phyloP scores from a whole-genome alignment of 2,329 filamentous ascomycete species.

The Pseudocercospora ulei region DNA sequence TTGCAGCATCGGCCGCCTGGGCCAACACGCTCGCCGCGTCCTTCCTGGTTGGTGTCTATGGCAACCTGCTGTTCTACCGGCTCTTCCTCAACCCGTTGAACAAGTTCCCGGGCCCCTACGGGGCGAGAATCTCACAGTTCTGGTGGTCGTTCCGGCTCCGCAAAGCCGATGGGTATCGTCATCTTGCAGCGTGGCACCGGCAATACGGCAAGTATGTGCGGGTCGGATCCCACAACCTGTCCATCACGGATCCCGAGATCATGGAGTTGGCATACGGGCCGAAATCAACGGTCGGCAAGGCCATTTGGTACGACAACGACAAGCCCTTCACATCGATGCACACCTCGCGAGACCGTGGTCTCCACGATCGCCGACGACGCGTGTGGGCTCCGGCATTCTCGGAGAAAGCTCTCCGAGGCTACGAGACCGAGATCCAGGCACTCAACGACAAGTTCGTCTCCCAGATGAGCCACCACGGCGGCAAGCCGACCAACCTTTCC shows the following conservation, averaged over 20 bases:
- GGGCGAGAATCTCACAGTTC: conserved; percentile 32
- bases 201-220: conserved; percentile 34
- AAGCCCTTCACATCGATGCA: conserved; percentile 36
- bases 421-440: conserved; percentile 35
- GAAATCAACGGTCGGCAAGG: conserved; percentile 38
- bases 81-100: conserved; percentile 33
- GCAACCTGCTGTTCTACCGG: conserved; percentile 35
- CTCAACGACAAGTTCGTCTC: conserved; percentile 35
- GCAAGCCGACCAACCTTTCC: conserved; percentile 34
- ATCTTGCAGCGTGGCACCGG: conserved; percentile 31
- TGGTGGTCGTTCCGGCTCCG: conserved; percentile 28
- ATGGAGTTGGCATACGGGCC: conserved; percentile 36
- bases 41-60: conserved; percentile 24
- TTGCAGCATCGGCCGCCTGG: conserved; percentile 15
- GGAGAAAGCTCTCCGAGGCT: conserved; percentile 37
- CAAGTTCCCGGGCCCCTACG: conserved; percentile 33
- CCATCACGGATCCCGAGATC: conserved; percentile 34
- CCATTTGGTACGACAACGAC: conserved; percentile 37
- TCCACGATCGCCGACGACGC: conserved; percentile 37
- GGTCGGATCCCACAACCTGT: conserved; percentile 35
- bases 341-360: conserved; percentile 33
- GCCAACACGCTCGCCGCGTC: conserved; percentile 12
- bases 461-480: conserved; percentile 27
- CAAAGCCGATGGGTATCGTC: conserved; percentile 30
- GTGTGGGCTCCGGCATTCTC: conserved; percentile 40